A percentile compares a stretch with the other conserved stretches of the same genome.
phyloP scores from a whole-genome alignment of 352 stramenopile species.

The Pythium aquatile region DNA sequence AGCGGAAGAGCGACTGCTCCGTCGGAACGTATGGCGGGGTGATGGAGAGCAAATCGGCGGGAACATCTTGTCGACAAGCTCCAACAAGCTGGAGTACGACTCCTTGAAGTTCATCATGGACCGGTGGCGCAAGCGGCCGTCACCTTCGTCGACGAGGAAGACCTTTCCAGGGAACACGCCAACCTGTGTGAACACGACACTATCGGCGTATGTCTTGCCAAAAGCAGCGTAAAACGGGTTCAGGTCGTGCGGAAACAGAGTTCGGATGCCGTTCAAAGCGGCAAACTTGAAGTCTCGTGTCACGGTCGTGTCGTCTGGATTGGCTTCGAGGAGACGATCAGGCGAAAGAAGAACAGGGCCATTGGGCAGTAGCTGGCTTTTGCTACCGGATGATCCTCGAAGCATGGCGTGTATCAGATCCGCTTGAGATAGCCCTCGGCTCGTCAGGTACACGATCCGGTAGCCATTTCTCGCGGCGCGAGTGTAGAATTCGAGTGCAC shows the following conservation, averaged over 20 bases:
- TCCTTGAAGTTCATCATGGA: conserved; percentile 64
- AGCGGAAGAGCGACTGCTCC: conserved; percentile 7
- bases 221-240: conserved; percentile 87
- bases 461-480: conserved; percentile 72
- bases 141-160: conserved; percentile 58
- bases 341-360: conserved; percentile 72
- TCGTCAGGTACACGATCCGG: conserved; percentile 78
- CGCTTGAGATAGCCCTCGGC: conserved; percentile 52
- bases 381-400: conserved; percentile 23
- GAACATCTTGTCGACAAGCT: conserved; percentile 74
- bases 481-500: conserved; percentile 74
- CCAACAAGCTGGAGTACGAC: conserved; percentile 62
- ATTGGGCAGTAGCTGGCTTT: conserved; percentile 45
- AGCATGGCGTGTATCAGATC: conserved; percentile 50
- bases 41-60: conserved; percentile 58
- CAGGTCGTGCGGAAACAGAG: conserved; percentile 69
- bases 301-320: conserved; percentile 43
- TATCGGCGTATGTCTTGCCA: conserved; percentile 57
- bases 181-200: conserved; percentile 55
- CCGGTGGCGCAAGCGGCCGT: conserved; percentile 55
- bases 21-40: conserved; percentile 10
- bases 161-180: conserved; percentile 81
- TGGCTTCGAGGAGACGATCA: conserved; percentile 48
- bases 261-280: conserved; percentile 57
- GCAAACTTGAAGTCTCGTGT: conserved; percentile 65